Base-by-base conservation (phyloP, 257 asterid species). In the Salvia splendens region DNA sequence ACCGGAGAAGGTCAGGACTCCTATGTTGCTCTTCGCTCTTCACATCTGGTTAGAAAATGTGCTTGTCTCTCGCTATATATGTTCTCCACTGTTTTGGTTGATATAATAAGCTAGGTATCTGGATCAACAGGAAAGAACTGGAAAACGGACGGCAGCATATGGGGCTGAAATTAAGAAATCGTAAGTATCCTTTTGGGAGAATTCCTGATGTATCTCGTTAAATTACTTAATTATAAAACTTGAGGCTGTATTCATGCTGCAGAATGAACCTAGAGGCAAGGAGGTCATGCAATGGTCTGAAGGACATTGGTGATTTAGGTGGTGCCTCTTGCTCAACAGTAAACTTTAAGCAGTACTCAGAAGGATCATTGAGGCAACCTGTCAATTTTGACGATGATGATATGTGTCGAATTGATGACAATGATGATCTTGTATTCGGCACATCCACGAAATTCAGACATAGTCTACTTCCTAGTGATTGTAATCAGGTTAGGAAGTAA, bases 341-440 rank as follows among this genome's bases (percentile, higher is more conserved):
- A 61, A 66, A 76, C 75, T 75, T 81, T 14, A 87, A 81, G 71
- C 89, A 81, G 74, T 74, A 72, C 59, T 83, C 86, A 20, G 79
- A 65, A 20, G 86, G 81, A 61, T 86, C 86, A 15, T 49, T 77
- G 38, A 87, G 97, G 96, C 80, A 82, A 74, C 89, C 89, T 36
- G 80, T 69, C 74, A 91, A 87, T 75, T 80, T 72, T 64, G 96
- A 90, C 68, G 97, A 94, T 79, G 99, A 87, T 62, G 99, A 87
- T 63, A 89, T 91, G 95, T 94, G 99, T 74, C 83, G 75, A 68
- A 79, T 89, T 38, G 97, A 87, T 80, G 92, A 84, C 63, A 72
- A 67, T 35, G 93, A 85, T 77, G 95, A 83, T 65, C 80, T 79
- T 70, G 73, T 77, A 75, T 79, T 91, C 70, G 88, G 83, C 70